Conservation (phyloP, 2,329 filamentous ascomycete genomes). For the Macrophomina pseudophaseolina region DNA sequence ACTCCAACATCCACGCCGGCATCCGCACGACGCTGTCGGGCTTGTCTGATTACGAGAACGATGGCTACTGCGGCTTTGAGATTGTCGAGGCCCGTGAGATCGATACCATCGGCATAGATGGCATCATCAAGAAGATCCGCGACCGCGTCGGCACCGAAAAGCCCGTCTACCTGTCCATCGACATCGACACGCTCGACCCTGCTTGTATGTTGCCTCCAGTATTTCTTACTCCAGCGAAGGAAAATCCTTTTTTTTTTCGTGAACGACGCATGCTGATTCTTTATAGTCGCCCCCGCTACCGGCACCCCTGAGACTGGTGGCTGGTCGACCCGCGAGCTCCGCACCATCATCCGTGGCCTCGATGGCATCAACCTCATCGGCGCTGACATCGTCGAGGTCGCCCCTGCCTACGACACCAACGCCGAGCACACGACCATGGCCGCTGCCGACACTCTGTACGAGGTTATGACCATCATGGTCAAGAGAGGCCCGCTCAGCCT, state of each 20-base stretch:
- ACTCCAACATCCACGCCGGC: constrained; percentile 85
- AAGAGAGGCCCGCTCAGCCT: constrained; percentile 73
- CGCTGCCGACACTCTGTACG: constrained; percentile 73
- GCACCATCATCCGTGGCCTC: constrained; percentile 72
- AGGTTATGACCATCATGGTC: constrained; percentile 83
- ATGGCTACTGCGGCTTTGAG: constrained; percentile 83
- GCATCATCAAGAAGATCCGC: constrained; percentile 79
- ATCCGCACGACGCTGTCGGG: constrained; percentile 83
- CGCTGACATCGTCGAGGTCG: constrained; percentile 76
- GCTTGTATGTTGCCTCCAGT: constrained; percentile 60
- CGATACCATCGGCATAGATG: constrained; percentile 70
- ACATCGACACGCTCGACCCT: constrained; percentile 88
- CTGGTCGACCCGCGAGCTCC: constrained; percentile 74
- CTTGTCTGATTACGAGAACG: constrained; percentile 81
- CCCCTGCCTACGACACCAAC: constrained; percentile 74
- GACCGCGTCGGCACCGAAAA: constrained; percentile 74
- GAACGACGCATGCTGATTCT: no score
- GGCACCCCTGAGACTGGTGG: constrained; percentile 78
- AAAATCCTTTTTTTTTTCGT: neutral
- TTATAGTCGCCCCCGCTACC: constrained; percentile 69
- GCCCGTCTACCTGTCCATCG: constrained; percentile 81
- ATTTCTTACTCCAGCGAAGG: neutral
- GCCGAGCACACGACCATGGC: constrained; percentile 77
- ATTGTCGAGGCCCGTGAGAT: constrained; percentile 78
- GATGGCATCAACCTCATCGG: constrained; percentile 72